A percentile compares a stretch with the other conserved stretches of the same genome.
Evolutionary conservation across 352 stramenopile species (phyloP).

Genomic region (Saprolegnia diclina): DNA sequence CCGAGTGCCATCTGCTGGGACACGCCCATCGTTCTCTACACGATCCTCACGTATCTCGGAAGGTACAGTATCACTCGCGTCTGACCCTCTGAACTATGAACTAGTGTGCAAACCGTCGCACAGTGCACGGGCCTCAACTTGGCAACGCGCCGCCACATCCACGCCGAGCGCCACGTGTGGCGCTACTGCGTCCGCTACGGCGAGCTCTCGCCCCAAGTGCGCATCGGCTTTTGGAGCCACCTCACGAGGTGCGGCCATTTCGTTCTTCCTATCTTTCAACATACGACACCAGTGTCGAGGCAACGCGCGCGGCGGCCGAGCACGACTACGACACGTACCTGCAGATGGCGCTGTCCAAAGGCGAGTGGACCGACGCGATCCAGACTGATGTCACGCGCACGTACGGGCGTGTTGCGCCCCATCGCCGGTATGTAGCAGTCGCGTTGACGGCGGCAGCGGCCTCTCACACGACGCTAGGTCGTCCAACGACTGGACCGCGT

Average conservation of each 20-base stretch:
- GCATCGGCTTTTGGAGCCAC: constrained; percentile 76
- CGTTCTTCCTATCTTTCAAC: too few species aligned
- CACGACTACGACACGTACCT: constrained; percentile 80
- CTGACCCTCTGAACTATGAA: too few species aligned
- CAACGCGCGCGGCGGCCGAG: constrained; percentile 47
- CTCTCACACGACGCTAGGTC: constrained; percentile 17
- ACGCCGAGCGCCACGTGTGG: constrained; percentile 54
- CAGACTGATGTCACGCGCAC: constrained; percentile 77
- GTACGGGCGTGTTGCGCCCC: constrained; percentile 72
- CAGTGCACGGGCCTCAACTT: constrained; percentile 51
- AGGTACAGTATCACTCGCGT: too few species aligned
- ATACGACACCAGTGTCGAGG: constrained; percentile 31
- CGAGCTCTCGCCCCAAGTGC: constrained; percentile 44
- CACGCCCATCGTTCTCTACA: constrained; percentile 64
- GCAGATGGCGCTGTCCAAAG: constrained; percentile 78
- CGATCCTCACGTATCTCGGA: constrained; percentile 57
- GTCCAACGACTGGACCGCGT: constrained; percentile 35
- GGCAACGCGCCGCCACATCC: constrained; percentile 52
- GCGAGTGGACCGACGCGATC: constrained; percentile 77
- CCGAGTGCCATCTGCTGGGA: constrained; percentile 39
- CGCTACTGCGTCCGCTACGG: constrained; percentile 81
- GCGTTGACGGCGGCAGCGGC: not conserved
- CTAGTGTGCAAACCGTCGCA: constrained; percentile 39
- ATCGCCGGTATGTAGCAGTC: constrained; percentile 40
- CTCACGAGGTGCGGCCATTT: constrained; percentile 36